phyloP scores from a whole-genome alignment of 2,329 filamentous ascomycete genomes.

The Neonectria coccinea region DNA sequence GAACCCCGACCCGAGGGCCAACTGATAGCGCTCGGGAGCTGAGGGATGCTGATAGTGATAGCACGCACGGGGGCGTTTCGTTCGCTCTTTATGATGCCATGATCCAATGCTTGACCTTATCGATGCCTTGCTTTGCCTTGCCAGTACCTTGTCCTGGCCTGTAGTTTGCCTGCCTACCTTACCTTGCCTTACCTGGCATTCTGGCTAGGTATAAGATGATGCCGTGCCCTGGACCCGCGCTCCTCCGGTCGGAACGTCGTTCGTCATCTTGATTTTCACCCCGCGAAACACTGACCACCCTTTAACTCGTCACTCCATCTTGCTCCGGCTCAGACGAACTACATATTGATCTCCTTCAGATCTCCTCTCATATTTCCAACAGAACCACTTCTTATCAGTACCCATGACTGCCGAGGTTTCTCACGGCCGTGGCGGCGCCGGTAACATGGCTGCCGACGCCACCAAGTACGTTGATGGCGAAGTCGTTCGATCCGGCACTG shows the following conservation, averaged over 20 bases:
- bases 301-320: background rate
- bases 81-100: conserved; percentile 19
- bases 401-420: conserved; percentile 62
- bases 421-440: conserved; percentile 71
- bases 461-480: conserved; percentile 72
- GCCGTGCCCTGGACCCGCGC: conserved; percentile 36
- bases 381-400: conserved; percentile 24
- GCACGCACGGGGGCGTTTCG: conserved; percentile 1
- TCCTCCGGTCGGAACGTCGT: conserved; percentile 31
- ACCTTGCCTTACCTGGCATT: background rate
- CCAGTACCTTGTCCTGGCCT: background rate
- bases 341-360: background rate
- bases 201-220: conserved; percentile 41
- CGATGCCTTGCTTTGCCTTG: conserved; percentile 19
- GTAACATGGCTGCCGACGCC: conserved; percentile 69
- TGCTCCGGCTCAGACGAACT: conserved; percentile 3
- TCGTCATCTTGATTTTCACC: conserved; percentile 23
- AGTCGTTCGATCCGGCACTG: conserved; percentile 66
- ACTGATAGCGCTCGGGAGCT: conserved; percentile 25
- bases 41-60: conserved; percentile 27
- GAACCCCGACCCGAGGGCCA: background rate
- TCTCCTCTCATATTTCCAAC: background rate
- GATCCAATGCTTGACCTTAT: conserved; percentile 31
- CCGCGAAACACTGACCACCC: conserved; percentile 10
- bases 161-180: background rate